phyloP scores from a whole-genome alignment of 495 filamentous ascomycete species.

The Aspergillus ellipticus region DNA sequence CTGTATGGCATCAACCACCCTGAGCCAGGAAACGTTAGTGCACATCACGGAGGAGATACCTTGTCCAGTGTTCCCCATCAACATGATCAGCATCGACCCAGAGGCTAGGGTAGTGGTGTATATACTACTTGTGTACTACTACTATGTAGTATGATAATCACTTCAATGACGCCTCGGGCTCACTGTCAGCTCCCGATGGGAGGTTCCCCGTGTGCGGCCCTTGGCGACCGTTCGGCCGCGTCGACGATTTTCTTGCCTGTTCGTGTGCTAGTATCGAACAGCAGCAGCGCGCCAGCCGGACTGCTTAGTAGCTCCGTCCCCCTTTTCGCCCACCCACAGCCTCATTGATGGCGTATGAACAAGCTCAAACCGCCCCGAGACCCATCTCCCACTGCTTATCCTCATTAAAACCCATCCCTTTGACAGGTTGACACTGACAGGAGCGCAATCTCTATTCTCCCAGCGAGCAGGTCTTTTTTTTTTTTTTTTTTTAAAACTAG shows the following conservation, averaged over 20 bases:
- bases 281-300: neutral
- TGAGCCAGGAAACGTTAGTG: neutral
- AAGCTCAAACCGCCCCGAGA: constrained; percentile 9
- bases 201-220: neutral
- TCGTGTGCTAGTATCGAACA: neutral
- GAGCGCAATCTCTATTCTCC: neutral
- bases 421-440: neutral
- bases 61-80: neutral
- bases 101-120: neutral
- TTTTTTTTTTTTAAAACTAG: too few species aligned
- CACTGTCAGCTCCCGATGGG: neutral
- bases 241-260: neutral
- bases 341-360: constrained; percentile 7
- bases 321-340: constrained; percentile 3
- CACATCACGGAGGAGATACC: too few species aligned
- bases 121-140: too few species aligned
- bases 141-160: neutral
- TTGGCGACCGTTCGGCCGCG: constrained; percentile 4
- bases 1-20: too few species aligned
- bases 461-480: neutral
- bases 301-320: neutral
- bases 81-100: neutral
- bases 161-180: neutral
- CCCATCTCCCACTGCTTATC: constrained; percentile 2
- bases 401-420: neutral